Evolutionary conservation across 2,329 filamentous ascomycete species (phyloP).

Genomic region (Beauveria caledonica): DNA sequence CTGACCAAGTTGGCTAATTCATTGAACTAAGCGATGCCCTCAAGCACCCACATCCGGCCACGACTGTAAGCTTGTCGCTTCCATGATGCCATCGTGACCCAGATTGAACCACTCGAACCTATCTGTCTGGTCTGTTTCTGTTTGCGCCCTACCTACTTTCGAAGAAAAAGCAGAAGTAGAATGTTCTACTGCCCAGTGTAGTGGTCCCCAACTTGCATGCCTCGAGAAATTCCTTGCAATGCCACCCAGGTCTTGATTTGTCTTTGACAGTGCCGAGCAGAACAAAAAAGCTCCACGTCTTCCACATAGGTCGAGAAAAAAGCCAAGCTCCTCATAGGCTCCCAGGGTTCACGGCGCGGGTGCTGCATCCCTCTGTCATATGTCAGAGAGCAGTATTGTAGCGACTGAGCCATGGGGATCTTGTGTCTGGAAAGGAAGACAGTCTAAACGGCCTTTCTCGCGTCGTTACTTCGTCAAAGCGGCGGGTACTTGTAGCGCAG

Average conservation of each 20-base stretch:
- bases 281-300: background rate
- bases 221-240: background rate
- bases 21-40: background rate
- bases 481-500: too few species aligned
- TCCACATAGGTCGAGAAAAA: background rate
- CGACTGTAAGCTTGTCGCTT: background rate
- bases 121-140: background rate
- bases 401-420: background rate
- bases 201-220: too few species aligned
- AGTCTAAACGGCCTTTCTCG: background rate
- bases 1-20: background rate
- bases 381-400: background rate
- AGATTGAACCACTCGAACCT: background rate
- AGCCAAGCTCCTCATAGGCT: background rate
- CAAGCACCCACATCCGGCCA: background rate
- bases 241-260: background rate
- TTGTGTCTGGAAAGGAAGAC: background rate
- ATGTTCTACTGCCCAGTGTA: too few species aligned
- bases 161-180: background rate
- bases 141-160: background rate
- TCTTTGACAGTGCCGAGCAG: background rate
- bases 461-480: background rate
- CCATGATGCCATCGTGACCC: background rate
- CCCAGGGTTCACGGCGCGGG: background rate
- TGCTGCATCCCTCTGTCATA: background rate